These are phyloP conservation scores for Botryococcus braunii DNA, from an alignment of 163 green algal genomes.

Conservation along the genomic window DNA sequence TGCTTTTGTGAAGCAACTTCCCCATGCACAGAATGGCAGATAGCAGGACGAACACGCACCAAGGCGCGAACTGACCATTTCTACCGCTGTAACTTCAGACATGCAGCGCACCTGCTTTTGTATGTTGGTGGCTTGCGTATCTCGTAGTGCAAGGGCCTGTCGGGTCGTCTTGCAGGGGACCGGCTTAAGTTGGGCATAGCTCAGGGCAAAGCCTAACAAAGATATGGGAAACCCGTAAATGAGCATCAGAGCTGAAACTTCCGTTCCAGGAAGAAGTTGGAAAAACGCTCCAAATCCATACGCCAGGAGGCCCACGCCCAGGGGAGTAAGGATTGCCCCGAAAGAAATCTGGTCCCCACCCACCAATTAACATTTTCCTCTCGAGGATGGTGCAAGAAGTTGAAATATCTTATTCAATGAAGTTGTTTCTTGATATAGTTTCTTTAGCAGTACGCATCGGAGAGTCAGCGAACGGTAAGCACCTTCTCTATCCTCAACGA, in stretches of 20 bases:
- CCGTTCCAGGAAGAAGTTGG: slow-evolving; percentile 74
- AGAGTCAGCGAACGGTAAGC: not conserved
- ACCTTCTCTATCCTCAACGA: slow-evolving; percentile 27
- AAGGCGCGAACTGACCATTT: no score
- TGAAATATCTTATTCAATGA: not conserved
- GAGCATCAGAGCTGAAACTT: slow-evolving; percentile 81
- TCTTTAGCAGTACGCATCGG: not conserved
- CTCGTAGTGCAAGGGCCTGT: slow-evolving; percentile 64
- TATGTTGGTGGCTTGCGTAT: slow-evolving; percentile 84
- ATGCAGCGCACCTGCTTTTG: slow-evolving; percentile 78
- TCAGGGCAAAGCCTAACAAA: slow-evolving; percentile 91
- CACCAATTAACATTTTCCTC: not conserved
- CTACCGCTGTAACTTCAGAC: not conserved
- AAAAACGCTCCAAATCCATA: slow-evolving; percentile 95
- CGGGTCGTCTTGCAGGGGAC: slow-evolving; percentile 77
- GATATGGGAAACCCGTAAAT: slow-evolving; percentile 96
- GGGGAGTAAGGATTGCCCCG: slow-evolving; percentile 70
- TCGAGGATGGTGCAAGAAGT: not conserved
- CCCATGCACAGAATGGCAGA: no score
- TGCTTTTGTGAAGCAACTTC: no score
- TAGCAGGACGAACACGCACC: no score
- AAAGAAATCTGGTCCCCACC: slow-evolving; percentile 61
- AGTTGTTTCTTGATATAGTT: not conserved
- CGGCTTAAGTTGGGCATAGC: slow-evolving; percentile 85
- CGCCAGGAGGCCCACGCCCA: slow-evolving; percentile 64